phyloP scores from a whole-genome alignment of 2,329 filamentous ascomycete genomes.

The Penicillium sp. region DNA sequence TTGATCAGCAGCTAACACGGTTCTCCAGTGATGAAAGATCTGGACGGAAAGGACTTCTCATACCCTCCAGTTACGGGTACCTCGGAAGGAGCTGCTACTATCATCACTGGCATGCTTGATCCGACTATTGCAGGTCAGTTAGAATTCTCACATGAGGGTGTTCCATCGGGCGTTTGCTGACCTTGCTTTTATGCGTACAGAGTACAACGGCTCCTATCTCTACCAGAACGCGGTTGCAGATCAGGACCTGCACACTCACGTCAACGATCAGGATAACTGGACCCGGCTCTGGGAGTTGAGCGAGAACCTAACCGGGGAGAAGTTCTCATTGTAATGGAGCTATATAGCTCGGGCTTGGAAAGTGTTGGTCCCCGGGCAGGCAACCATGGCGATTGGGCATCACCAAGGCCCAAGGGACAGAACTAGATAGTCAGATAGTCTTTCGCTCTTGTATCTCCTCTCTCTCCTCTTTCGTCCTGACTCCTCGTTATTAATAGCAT shows the following conservation, averaged over 20 bases:
- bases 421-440: too few species aligned
- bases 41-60: slow-evolving; percentile 18
- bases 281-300: slow-evolving; percentile 32
- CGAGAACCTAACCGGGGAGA: slow-evolving; percentile 29
- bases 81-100: slow-evolving; percentile 23
- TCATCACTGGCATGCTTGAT: slow-evolving; percentile 27
- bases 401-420: too few species aligned
- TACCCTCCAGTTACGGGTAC: slow-evolving; percentile 15
- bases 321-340: slow-evolving; percentile 15
- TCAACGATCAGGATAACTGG: slow-evolving; percentile 22
- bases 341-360: too few species aligned
- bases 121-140: slow-evolving; percentile 20
- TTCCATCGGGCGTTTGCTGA: background rate
- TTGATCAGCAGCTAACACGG: background rate
- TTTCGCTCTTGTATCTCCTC: too few species aligned
- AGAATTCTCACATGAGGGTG: background rate
- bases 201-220: slow-evolving; percentile 15
- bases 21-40: slow-evolving; percentile 1
- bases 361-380: too few species aligned
- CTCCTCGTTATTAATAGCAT: too few species aligned
- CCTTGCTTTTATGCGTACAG: background rate
- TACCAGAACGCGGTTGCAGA: slow-evolving; percentile 21
- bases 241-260: slow-evolving; percentile 26
- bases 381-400: too few species aligned
- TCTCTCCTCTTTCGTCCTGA: too few species aligned